Evolutionary conservation across 371 early-diverging fungal species (phyloP), one percentile per base, ranked within the genome.

Genomic region (Mortierella sp.): DNA sequence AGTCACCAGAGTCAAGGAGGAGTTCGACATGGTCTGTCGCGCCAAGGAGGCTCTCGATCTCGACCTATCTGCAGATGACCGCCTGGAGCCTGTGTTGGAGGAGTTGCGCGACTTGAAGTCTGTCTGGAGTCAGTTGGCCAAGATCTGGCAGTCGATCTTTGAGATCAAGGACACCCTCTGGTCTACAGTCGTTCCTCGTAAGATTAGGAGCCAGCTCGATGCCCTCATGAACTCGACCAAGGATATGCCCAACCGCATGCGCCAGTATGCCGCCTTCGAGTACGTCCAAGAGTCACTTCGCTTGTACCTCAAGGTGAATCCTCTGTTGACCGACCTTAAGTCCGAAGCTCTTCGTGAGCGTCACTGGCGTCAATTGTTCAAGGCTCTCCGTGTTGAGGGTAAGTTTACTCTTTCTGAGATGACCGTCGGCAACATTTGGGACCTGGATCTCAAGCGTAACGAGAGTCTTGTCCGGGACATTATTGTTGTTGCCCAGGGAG

Each of bases 211-310:
- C 78, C 94, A 92, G 71, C 90, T 99, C 69, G 98, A 98, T 76
- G 91, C 90, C n/a, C 92, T 98, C 26, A 88, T 97, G 43, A 89
- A 91, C 55, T 91, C 94, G 26, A 94, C 96, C 43, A 97, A 97
- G 88, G 96, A 96, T 74, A 94, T 99, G 95, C 97, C 98, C 24
- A 95, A 93, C 88, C 95, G 96, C 72, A 96, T 98, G 95, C 95
- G 98, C 37, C 97, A 97, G 88, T 99, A 99, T 90, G 96, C 97
- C n/a, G 98, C 99, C 0, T 98, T 95, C 83, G 98, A 98, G 82
- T 96, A 95, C 81, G 93, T 98, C 79, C 97, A 97, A 80, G 96
- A 97, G 70, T 92, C 93, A 8, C 88, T 99, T 67, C 93, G 95
- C 69, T 88, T 89, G 26, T 93, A 96, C 77, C 88, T 98, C 61